Evolutionary conservation across 129 eudicot genomes (phyloP).

Genomic region (Helichrysum umbraculigerum): DNA sequence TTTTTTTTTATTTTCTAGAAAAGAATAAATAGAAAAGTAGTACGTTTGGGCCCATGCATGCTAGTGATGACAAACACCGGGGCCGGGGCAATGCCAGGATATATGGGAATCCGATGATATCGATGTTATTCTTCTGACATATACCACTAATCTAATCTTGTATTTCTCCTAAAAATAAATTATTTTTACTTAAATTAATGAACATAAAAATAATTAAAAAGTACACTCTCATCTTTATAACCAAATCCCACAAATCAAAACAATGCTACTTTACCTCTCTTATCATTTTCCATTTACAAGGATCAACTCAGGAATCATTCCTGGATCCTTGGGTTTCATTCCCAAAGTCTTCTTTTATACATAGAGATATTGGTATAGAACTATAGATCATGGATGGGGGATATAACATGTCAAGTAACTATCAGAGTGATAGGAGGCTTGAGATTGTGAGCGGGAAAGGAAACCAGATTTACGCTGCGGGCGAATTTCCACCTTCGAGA

Average conservation of each 20-base stretch:
- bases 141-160: constrained; percentile 1
- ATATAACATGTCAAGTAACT: constrained; percentile 47
- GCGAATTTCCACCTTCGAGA: constrained; percentile 14
- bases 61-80: neutral
- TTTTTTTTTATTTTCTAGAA: too few species aligned
- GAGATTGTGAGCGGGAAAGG: constrained; percentile 64
- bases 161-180: neutral
- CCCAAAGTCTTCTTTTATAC: neutral
- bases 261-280: neutral
- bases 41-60: neutral
- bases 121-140: constrained; percentile 30
- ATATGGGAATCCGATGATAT: constrained; percentile 25
- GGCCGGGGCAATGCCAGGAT: constrained; percentile 13
- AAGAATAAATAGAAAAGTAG: neutral
- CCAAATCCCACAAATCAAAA: constrained; percentile 1
- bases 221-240: constrained; percentile 25
- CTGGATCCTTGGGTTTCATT: neutral
- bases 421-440: constrained; percentile 41
- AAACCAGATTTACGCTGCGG: constrained; percentile 35
- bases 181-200: constrained; percentile 8
- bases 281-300: neutral
- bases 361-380: neutral
- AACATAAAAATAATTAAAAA: constrained; percentile 5
- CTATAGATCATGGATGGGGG: constrained; percentile 22
- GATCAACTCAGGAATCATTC: neutral